phyloP scores from a whole-genome alignment of 164 flowering plant genomes.

The Tetracentron sinense region DNA sequence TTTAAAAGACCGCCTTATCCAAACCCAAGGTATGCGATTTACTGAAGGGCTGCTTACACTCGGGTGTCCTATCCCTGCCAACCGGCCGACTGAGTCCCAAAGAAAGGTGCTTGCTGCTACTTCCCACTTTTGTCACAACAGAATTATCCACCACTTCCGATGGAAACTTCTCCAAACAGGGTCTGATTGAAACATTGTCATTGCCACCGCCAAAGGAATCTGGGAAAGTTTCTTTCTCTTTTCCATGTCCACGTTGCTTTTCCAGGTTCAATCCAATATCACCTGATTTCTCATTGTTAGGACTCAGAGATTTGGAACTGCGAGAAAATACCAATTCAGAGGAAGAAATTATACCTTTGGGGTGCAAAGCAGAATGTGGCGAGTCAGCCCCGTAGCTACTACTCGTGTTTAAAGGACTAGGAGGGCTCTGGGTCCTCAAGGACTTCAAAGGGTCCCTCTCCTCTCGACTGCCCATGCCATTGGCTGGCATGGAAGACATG shows the following conservation, averaged over 20 bases:
- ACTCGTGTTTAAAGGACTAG: conserved; percentile 19
- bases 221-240: neutral
- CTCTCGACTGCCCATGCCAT: neutral
- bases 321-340: neutral
- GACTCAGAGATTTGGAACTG: neutral
- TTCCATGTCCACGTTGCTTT: neutral
- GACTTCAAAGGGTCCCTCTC: neutral
- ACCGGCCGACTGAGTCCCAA: conserved; percentile 11
- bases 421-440: conserved; percentile 11
- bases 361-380: conserved; percentile 8
- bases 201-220: no score
- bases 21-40: neutral
- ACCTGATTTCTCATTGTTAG: conserved; percentile 8
- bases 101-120: neutral
- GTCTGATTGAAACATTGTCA: neutral
- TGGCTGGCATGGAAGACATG: neutral
- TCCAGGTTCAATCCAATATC: neutral
- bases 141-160: conserved; percentile 8
- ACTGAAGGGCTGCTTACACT: neutral
- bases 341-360: neutral
- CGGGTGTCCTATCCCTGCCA: neutral
- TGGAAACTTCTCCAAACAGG: conserved; percentile 12
- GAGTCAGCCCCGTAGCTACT: conserved; percentile 15
- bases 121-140: neutral
- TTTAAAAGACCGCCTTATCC: no score